Base-by-base conservation (phyloP, 768 basidiomycete genomes). In the Cytidiella melzeri region DNA sequence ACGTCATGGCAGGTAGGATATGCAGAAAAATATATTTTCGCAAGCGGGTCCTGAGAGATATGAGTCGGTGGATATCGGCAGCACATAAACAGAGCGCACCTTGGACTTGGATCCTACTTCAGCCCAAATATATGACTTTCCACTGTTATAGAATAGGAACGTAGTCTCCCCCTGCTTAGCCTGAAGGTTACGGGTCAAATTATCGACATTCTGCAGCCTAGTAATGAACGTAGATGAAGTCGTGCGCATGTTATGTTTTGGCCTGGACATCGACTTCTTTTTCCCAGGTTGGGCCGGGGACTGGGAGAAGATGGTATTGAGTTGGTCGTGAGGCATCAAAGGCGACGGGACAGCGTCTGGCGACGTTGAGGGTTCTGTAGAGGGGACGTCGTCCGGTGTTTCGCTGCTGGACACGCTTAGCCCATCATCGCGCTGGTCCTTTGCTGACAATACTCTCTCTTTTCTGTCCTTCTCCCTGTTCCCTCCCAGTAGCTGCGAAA, bases 221-320 rank as follows among this genome's bases (percentile, higher is more conserved):
- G 89, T 86, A 55, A 97, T 87, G 66, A 97, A 97, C 2, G 89
- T 89, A 20, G 94, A 95, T 4, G 86, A 91, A 1, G 92, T 92
- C 0, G 91, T 91, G 47, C 87, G 77, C 56, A 96, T 83, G 59
- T 87, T 95, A 56, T 91, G 90, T 64, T 90, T 94, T n/a, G 92
- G 91, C 26, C 88, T 74, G 7, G 84, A 69, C 20, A 67, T 62
- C 6, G 69, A 61, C 53, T 83, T 80, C 69, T 83, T 85, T 73
- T 87, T 88, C 47, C 78, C 77, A 6, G 67, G 63, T 2, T 62
- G 49, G 23, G 72, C 54, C 5, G 77, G 69, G 11, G 67, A 61
- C n/a, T 69, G 72, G 2, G 81, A 79, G 64, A 91, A 91, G 1
- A 87, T 72, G 6, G 74, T 79, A 51, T 78, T 79, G 1, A 72